Conservation (phyloP, 1,284 basidiomycete genomes). For the Laetiporus sulphureus region DNA sequence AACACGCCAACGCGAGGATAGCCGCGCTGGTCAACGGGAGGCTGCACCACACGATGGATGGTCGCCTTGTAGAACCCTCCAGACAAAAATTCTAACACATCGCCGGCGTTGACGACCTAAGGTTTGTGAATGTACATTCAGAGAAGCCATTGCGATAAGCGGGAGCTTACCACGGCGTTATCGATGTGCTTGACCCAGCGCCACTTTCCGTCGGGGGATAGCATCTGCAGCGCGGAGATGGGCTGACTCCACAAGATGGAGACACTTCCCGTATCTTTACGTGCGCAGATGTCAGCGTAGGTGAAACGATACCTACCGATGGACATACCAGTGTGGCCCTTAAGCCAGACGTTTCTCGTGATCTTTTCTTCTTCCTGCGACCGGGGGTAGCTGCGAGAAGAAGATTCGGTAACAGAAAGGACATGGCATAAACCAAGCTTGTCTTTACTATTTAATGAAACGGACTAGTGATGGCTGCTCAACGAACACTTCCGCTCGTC, state of each 20-base stretch:
- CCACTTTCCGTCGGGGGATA: constrained; percentile 46
- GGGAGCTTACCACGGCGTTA: constrained; percentile 41
- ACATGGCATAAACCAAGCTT: background rate
- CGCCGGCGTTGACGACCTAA: constrained; percentile 53
- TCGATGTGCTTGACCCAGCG: constrained; percentile 55
- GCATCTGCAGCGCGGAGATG: constrained; percentile 52
- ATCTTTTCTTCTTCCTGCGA: constrained; percentile 42
- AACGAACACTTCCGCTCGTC: background rate
- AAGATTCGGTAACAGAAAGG: background rate
- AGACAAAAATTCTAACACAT: constrained; percentile 49
- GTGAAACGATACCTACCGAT: background rate
- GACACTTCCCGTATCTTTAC: too few species aligned
- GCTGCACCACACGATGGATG: constrained; percentile 35
- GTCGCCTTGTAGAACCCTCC: constrained; percentile 39
- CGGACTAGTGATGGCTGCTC: constrained; percentile 28
- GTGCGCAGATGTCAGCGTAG: constrained; percentile 41
- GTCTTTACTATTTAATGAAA: constrained; percentile 49
- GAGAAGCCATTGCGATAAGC: too few species aligned
- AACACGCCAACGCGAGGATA: constrained; percentile 43
- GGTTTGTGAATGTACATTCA: background rate
- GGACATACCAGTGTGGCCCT: constrained; percentile 48
- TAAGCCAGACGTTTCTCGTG: constrained; percentile 52
- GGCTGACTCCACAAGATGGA: constrained; percentile 57
- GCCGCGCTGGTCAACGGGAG: constrained; percentile 41
- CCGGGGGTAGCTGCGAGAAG: constrained; percentile 24